A percentile compares a stretch with the other conserved stretches of the same genome.
phyloP scores from a whole-genome alignment of 371 early-diverging fungal genomes.

The Coemansia sp. region DNA sequence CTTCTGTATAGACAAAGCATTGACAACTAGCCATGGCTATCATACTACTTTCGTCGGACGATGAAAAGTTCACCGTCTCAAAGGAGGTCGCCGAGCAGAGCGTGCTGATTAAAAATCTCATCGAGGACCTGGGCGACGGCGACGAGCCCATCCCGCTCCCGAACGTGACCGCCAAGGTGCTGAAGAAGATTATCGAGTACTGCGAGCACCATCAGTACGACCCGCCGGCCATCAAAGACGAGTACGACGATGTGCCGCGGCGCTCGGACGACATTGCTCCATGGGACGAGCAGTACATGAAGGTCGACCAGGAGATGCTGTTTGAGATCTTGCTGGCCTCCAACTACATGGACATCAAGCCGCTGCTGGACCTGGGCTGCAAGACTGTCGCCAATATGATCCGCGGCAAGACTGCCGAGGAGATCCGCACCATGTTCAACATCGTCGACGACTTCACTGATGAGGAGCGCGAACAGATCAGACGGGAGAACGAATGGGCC shows the following conservation, averaged over 20 bases:
- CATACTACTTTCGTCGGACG: slow-evolving; percentile 34
- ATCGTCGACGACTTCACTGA: slow-evolving; percentile 94
- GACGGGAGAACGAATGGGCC: slow-evolving; percentile 80
- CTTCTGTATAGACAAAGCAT: not conserved
- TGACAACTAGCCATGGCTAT: not conserved
- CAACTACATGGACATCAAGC: slow-evolving; percentile 96
- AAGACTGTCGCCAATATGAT: slow-evolving; percentile 99
- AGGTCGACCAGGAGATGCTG: slow-evolving; percentile 75
- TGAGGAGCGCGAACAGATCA: slow-evolving; percentile 92
- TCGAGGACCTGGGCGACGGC: slow-evolving; percentile 83
- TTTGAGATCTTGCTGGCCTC: slow-evolving; percentile 84
- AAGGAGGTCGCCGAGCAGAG: slow-evolving; percentile 77
- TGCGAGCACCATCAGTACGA: slow-evolving; percentile 77
- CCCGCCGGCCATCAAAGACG: slow-evolving; percentile 51
- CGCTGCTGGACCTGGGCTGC: slow-evolving; percentile 91
- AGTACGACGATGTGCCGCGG: slow-evolving; percentile 59
- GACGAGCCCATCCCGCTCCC: slow-evolving; percentile 76
- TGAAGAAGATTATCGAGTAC: slow-evolving; percentile 81
- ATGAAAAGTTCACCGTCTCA: slow-evolving; percentile 34
- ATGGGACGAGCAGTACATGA: slow-evolving; percentile 81
- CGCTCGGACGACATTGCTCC: slow-evolving; percentile 70
- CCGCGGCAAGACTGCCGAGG: slow-evolving; percentile 91
- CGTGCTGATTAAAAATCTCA: slow-evolving; percentile 89
- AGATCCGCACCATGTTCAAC: slow-evolving; percentile 92
- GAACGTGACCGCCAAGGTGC: slow-evolving; percentile 68